These are phyloP conservation scores for Pleurotus cornucopiae DNA, from an alignment of 768 basidiomycete species.

Conservation along the genomic window DNA sequence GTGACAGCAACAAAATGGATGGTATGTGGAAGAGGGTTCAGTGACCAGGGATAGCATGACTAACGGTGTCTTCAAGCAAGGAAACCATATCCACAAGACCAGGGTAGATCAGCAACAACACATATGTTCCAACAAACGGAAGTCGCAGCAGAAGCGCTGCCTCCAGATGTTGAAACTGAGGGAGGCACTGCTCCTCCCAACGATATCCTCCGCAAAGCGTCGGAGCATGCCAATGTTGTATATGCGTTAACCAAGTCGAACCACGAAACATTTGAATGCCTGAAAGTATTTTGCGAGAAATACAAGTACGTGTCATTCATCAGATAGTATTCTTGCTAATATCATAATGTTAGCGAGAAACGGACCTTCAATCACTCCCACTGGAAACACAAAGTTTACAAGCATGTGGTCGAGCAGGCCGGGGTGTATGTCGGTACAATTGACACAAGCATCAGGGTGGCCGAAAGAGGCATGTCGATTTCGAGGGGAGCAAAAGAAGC, in stretches of 20 bases:
- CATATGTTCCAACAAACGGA: too few relatives aligned
- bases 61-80: too few relatives aligned
- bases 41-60: too few relatives aligned
- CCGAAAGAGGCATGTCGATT: background rate
- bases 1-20: too few relatives aligned
- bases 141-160: too few relatives aligned
- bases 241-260: background rate
- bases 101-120: too few relatives aligned
- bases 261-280: slow-evolving; percentile 4
- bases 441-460: background rate
- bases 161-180: too few relatives aligned
- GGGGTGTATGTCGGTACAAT: background rate
- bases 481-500: background rate
- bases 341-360: background rate
- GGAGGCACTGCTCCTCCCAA: background rate
- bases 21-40: too few relatives aligned
- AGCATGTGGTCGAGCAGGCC: background rate
- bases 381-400: background rate
- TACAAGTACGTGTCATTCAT: background rate
- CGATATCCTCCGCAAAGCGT: background rate
- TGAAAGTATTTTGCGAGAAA: slow-evolving; percentile 2
- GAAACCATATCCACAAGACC: too few relatives aligned
- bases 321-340: background rate
- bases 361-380: background rate
- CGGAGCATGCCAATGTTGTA: background rate